Percentiles rank a stretch among this genome's conserved stretches.
These are phyloP conservation scores for Marasmius tenuissimus DNA, from an alignment of 1,284 basidiomycete species.

Conservation along the genomic window DNA sequence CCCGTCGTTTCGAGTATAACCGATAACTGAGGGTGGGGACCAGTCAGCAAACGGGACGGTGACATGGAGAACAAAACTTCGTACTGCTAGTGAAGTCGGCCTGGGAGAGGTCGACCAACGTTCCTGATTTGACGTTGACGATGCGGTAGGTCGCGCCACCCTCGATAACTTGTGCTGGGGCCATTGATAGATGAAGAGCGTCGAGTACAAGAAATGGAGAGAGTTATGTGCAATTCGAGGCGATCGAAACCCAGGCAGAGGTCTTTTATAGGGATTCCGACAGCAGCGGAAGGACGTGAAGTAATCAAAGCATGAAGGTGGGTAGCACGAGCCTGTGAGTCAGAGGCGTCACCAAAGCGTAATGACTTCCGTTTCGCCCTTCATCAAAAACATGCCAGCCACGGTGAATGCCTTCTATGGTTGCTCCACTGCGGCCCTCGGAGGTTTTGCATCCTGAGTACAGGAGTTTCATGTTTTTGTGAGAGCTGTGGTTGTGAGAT, in stretches of 20 bases:
- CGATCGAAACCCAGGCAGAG: neutral
- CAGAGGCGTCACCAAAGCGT: too few relatives aligned
- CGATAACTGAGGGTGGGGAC: conserved; percentile 10
- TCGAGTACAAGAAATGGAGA: neutral
- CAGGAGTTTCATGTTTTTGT: too few relatives aligned
- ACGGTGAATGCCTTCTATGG: too few relatives aligned
- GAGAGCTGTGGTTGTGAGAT: too few relatives aligned
- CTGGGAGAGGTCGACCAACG: conserved; percentile 14
- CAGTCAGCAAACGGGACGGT: neutral
- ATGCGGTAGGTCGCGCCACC: conserved; percentile 11
- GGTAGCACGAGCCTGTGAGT: too few relatives aligned
- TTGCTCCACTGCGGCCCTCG: too few relatives aligned
- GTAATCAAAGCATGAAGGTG: too few relatives aligned
- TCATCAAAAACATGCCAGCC: too few relatives aligned
- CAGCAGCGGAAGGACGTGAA: too few relatives aligned
- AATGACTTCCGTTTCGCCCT: too few relatives aligned
- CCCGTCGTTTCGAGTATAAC: conserved; percentile 8
- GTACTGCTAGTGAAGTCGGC: conserved; percentile 12
- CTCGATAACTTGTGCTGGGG: conserved; percentile 7
- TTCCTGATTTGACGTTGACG: conserved; percentile 14
- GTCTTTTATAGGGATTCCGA: too few relatives aligned
- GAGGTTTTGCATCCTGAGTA: too few relatives aligned
- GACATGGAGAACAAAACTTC: neutral
- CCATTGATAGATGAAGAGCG: neutral
- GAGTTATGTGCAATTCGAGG: neutral